Evolutionary conservation across 2,329 filamentous ascomycete genomes (phyloP).

Genomic region (Cercospora brassicicola): DNA sequence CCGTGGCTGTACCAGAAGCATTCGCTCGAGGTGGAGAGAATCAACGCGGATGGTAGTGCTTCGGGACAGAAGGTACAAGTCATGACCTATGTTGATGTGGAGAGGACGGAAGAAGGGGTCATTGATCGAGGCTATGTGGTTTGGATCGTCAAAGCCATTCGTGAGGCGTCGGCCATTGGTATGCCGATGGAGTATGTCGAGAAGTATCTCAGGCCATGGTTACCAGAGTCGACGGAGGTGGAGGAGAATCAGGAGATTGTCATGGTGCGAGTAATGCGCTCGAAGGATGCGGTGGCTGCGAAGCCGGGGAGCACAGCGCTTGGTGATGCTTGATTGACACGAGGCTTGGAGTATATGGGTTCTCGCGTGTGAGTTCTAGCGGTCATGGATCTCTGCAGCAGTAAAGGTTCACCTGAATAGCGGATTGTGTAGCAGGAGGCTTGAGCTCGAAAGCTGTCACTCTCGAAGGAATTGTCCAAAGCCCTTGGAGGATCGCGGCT

Average conservation of each 20-base stretch:
- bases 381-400: neutral
- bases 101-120: constrained; percentile 14
- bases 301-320: neutral
- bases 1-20: constrained; percentile 60
- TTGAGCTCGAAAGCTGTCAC: neutral
- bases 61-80: constrained; percentile 6
- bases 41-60: constrained; percentile 8
- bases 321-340: neutral
- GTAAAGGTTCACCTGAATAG: too few species aligned
- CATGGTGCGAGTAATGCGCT: constrained; percentile 14
- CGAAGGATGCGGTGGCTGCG: neutral
- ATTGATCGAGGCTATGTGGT: constrained; percentile 55
- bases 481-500: neutral
- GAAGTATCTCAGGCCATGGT: constrained; percentile 17
- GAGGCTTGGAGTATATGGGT: too few species aligned
- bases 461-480: neutral
- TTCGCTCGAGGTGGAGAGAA: constrained; percentile 31
- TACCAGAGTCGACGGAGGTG: constrained; percentile 10
- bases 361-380: neutral
- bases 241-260: constrained; percentile 19
- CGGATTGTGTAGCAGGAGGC: neutral
- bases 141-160: constrained; percentile 60
- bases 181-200: constrained; percentile 50
- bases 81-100: constrained; percentile 18
- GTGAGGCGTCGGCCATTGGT: neutral